Base-by-base conservation (phyloP, 306 rosid genomes). In the Vicia faba region DNA sequence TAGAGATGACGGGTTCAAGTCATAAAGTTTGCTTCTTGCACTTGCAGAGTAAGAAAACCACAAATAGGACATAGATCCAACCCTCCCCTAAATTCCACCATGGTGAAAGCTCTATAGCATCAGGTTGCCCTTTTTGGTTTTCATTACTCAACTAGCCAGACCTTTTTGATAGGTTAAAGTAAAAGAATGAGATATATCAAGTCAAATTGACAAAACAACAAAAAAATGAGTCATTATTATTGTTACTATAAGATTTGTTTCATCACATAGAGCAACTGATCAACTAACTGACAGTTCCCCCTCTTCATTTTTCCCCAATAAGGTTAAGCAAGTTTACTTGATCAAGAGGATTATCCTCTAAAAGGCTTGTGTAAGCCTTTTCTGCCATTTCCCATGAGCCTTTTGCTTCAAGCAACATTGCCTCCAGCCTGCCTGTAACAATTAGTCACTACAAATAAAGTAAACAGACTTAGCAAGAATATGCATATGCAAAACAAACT, bases 371-470 rank as follows among this genome's bases (percentile, higher is more conserved):
- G 82, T 90, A 95, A 68, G 97, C 97, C 69, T 91, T 88, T 58
- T 95, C 99, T 8, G 97, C 99, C 76, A 84, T 88, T 56, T 83
- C 79, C 99, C 99, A 91, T 46, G 92, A 79, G n/a, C 95, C 97
- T 81, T 85, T 95, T 51, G 97, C 99, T 88, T 95, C 99, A 62
- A 95, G 92, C 81, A 95, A 69, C 92, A 91, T 71, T 25, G 92
- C 99, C 84, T 95, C 99, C 54, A 95, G 86, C 87, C 86, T 88
- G 67, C 88, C 99, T 95, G 87, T 59, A 33, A 71, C 73, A 78
- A 66, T 69, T 59, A 40, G 57, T 15, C 38, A 71, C 56, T 56
- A 68, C 59, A 75, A 33, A 61, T 73, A 45, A 61, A 7, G 26
- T 59, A 15, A 59, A 59, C 26, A 59, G 7, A 59, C 7, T 59